Conservation (phyloP, 2,329 filamentous ascomycete species). For the Penicillium palitans region DNA sequence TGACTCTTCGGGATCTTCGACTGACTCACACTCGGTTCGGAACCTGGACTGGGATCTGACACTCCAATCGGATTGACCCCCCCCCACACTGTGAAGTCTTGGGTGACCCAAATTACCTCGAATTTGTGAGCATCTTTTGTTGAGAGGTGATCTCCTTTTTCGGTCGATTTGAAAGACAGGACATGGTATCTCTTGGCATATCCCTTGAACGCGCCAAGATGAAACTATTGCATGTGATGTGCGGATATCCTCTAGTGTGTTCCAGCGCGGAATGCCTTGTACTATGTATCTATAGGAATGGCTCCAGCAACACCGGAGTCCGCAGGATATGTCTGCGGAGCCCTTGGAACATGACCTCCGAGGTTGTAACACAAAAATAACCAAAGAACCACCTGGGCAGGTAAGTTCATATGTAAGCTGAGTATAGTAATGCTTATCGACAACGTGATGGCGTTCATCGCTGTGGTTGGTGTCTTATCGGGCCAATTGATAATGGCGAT, state of each 20-base stretch:
- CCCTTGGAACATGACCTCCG: neutral
- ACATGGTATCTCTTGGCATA: slow-evolving; percentile 6
- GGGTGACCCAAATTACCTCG: slow-evolving; percentile 8
- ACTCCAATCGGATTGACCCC: slow-evolving; percentile 1
- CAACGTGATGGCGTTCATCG: slow-evolving; percentile 30
- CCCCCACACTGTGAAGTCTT: neutral
- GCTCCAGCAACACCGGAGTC: neutral
- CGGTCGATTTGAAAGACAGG: neutral
- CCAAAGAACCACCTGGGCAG: neutral
- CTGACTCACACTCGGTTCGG: neutral
- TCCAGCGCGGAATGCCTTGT: neutral
- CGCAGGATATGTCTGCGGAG: neutral
- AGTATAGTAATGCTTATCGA: slow-evolving; percentile 3
- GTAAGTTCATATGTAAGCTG: neutral
- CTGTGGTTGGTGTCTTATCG: slow-evolving; percentile 38
- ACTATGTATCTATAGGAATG: neutral
- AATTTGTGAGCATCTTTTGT: slow-evolving; percentile 9
- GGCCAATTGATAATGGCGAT: slow-evolving; percentile 24
- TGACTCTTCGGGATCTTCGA: neutral
- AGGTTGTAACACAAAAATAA: neutral
- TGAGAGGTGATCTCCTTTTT: neutral
- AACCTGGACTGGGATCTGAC: neutral
- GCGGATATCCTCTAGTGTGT: neutral
- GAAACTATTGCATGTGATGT: slow-evolving; percentile 3
- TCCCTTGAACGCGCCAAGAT: slow-evolving; percentile 13